These are phyloP conservation scores for Filobasidium wieringae DNA, from an alignment of 768 basidiomycete genomes.

Conservation along the genomic window DNA sequence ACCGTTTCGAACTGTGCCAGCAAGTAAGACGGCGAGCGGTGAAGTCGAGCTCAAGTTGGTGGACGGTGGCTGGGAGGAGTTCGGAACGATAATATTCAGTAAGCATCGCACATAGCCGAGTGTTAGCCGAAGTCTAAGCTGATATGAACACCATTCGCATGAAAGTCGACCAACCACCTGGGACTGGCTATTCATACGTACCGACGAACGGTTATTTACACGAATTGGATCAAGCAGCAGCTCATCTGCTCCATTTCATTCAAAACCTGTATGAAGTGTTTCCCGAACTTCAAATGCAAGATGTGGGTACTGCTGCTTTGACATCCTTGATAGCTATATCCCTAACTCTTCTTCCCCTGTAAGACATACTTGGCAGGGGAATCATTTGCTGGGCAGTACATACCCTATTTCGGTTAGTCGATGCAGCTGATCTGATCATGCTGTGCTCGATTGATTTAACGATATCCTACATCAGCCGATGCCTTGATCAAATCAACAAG, in stretches of 20 bases:
- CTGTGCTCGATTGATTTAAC: not conserved
- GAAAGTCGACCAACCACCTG: slow-evolving; percentile 98
- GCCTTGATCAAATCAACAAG: slow-evolving; percentile 51
- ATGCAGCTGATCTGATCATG: not conserved
- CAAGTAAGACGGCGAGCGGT: slow-evolving; percentile 42
- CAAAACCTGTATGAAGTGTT: slow-evolving; percentile 80
- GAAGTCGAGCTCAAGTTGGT: slow-evolving; percentile 57
- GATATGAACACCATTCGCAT: not conserved
- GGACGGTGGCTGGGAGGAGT: slow-evolving; percentile 95
- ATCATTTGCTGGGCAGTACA: slow-evolving; percentile 94
- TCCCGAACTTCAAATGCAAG: slow-evolving; percentile 55
- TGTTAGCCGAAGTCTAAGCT: not conserved
- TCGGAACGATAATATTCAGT: slow-evolving; percentile 86
- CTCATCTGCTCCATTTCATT: slow-evolving; percentile 71
- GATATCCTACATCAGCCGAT: slow-evolving; percentile 48
- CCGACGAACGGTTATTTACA: slow-evolving; percentile 75
- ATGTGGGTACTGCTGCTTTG: not conserved
- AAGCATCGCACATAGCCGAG: slow-evolving; percentile 32
- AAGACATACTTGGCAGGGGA: slow-evolving; percentile 94
- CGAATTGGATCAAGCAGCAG: slow-evolving; percentile 63
- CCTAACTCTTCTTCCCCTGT: not conserved
- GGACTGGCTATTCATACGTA: slow-evolving; percentile 85
- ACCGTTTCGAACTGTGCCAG: slow-evolving; percentile 54
- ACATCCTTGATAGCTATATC: no score
- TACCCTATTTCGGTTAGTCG: slow-evolving; percentile 74